Evolutionary conservation across 2,329 filamentous ascomycete species (phyloP), one percentile per base, ranked within the genome.

Genomic region (Ophiostoma sp.): DNA sequence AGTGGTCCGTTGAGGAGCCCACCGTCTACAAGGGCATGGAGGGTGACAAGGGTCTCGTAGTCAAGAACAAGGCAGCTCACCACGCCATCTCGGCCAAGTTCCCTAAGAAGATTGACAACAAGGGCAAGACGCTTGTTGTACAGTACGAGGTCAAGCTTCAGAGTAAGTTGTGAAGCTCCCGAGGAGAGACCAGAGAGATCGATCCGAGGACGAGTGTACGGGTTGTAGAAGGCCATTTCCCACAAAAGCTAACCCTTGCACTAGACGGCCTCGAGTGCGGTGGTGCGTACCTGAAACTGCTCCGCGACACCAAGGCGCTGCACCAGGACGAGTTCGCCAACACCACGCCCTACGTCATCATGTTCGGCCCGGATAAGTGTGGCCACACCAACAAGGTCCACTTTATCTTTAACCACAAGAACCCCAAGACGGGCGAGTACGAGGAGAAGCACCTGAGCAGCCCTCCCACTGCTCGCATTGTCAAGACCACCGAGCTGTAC

Each of bases 331-430:
- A 99, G 87, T 99, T 99, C 88, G 94, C 93, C 83, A 98, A 99
- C 86, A 90, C 92, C 75, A 97, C 95, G 59, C 96, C 96, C 68
- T 99, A 99, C 82, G 93, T 99, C 79, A 97, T 99, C 89, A 99
- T 99, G 96, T 99, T 99, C 82, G 96, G 96, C 78, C 96, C 96
- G 79, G 96, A 99, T 88, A 98, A 98, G 92, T 99, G 96, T 83
- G 96, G 96, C 84, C 90, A 94, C 82, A 98, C 94, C 84, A 99
- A 99, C 92, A 98, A 98, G 92, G 93, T 97, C 71, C 89, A 90
- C 85, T 97, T 99, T 87, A 99, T 99, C 84, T 97, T 99, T 91
- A 96, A 97, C 86, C 96, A 99, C 92, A 99, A 98, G 93, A 99
- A 98, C 90, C 96, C 96, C 82, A 98, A 97, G 93, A 98, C 94